Evolutionary conservation across 495 filamentous ascomycete species (phyloP), one percentile per base, ranked within the genome.

Genomic region (Penicillium cinerascens): DNA sequence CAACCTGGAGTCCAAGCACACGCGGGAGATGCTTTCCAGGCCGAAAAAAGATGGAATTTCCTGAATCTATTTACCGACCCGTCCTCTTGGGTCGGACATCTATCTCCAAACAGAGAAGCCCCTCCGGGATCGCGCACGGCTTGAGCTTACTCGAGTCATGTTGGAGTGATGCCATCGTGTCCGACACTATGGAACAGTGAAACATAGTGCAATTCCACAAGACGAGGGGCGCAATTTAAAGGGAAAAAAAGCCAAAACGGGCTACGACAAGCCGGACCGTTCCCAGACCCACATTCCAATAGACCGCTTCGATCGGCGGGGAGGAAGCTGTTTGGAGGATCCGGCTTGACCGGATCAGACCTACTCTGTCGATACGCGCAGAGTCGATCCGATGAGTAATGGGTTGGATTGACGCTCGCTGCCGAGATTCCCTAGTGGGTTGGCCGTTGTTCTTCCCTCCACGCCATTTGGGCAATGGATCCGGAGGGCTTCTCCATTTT

Each of bases 291-390:
- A 60, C 59, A n/a, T n/a, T 49, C 49, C 10, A 35, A 44, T 52
- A 63, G 60, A 55, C 62, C 56, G 54, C 48, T 51, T 61, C 56
- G 56, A 65, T 63, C 60, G 57, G 51, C 55, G 59, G 52, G 59
- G 48, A 52, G 51, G 47, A 42, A 10, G 3, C 22, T 23, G n/a
- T n/a, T n/a, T n/a, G 22, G 22, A 33, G 11, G 29, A 13, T 33
- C 11, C 29, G 29, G 29, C 29, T 11, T 11, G 8, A 11, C 29
- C 29, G 29, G 23, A 22, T 16, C 26, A 25, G 26, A 22, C 13
- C 8, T 9, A 29, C n/a, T 11, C n/a, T n/a, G n/a, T n/a, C 16
- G 43, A 29, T 23, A 33, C 11, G 27, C 13, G 27, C 17, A 26
- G 37, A 23, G 37, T 17, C n/a, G 46, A 40, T 48, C 46, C 46